Conservation (phyloP, 2,329 filamentous ascomycete species). For the Sarocladium oryzae region DNA sequence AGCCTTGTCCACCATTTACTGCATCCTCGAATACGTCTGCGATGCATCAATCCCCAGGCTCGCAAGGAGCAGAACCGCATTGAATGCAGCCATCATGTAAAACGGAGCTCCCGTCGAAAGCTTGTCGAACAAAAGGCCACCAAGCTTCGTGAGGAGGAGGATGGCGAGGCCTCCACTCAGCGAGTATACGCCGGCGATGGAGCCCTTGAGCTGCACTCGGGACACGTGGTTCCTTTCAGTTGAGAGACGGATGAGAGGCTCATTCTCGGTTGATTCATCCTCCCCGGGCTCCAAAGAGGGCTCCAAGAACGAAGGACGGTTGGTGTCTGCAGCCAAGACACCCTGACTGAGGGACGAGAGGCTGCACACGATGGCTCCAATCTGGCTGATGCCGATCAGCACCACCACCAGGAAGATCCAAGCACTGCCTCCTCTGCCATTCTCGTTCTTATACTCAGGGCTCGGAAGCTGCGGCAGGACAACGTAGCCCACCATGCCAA, state of each 20-base stretch:
- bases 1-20: conserved; percentile 5
- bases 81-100: conserved; percentile 89
- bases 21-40: conserved; percentile 25
- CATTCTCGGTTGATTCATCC: conserved; percentile 34
- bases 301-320: conserved; percentile 18
- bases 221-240: conserved; percentile 31
- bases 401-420: conserved; percentile 70
- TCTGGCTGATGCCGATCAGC: conserved; percentile 85
- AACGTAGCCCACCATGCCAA: conserved; percentile 73
- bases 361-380: conserved; percentile 92
- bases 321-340: conserved; percentile 52
- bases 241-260: conserved; percentile 31
- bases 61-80: conserved; percentile 60
- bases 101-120: conserved; percentile 74
- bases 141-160: conserved; percentile 82
- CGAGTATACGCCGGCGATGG: conserved; percentile 90
- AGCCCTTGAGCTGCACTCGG: conserved; percentile 70
- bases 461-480: conserved; percentile 69
- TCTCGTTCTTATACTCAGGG: conserved; percentile 62
- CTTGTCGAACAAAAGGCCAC: conserved; percentile 78
- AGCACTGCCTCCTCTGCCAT: conserved; percentile 60
- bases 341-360: conserved; percentile 81
- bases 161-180: conserved; percentile 88
- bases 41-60: conserved; percentile 45
- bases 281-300: conserved; percentile 27